These are phyloP conservation scores for Carpinus viminea DNA, from an alignment of 306 rosid species.

Conservation along the genomic window DNA sequence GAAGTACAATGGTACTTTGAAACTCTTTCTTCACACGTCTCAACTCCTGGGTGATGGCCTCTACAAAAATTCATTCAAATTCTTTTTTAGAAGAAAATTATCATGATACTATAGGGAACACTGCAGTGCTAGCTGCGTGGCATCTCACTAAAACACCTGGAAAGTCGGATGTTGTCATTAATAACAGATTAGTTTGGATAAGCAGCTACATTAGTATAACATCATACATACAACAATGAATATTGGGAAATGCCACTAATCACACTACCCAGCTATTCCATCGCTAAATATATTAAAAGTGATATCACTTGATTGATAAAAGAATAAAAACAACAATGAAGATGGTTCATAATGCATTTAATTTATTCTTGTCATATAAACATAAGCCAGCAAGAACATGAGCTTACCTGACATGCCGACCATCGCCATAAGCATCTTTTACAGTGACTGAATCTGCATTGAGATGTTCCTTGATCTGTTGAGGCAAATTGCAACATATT, in stretches of 20 bases:
- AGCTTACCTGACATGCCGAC: slow-evolving; percentile 79
- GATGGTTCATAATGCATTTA: not conserved
- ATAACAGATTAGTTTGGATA: not conserved
- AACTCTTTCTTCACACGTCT: not conserved
- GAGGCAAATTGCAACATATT: slow-evolving; percentile 12
- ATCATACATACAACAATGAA: not conserved
- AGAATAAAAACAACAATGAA: not conserved
- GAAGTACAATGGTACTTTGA: not conserved
- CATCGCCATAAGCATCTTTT: slow-evolving; percentile 85
- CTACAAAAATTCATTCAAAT: not conserved
- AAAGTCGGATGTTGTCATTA: not conserved
- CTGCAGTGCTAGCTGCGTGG: not conserved
- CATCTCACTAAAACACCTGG: not conserved
- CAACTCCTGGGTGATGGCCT: not conserved
- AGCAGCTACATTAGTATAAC: not conserved
- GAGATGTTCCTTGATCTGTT: slow-evolving; percentile 78
- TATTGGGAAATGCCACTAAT: not conserved
- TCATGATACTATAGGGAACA: not conserved
- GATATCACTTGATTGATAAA: not conserved
- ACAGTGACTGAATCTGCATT: slow-evolving; percentile 77
- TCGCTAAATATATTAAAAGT: not conserved
- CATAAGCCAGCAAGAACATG: not conserved
- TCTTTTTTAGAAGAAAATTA: not conserved
- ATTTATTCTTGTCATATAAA: slow-evolving; percentile 3
- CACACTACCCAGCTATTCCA: not conserved